Conservation (phyloP, 495 filamentous ascomycete genomes). For the Amphirosellinia nigrospora region DNA sequence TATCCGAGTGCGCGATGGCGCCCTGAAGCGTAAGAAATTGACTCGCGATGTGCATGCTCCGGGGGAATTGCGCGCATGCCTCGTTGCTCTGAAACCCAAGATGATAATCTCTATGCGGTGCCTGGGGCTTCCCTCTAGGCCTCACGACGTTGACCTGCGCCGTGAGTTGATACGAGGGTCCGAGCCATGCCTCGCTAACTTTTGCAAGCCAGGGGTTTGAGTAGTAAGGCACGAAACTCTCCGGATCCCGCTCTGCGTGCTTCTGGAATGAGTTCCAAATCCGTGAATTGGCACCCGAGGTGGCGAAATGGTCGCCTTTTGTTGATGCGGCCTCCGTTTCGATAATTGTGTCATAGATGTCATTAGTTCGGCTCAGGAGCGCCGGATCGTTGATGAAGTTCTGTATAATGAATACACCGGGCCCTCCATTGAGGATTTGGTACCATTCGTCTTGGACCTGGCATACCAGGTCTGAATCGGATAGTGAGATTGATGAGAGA, state of each 20-base stretch:
- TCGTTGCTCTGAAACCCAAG: constrained; percentile 55
- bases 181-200: constrained; percentile 57
- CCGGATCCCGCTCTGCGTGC: constrained; percentile 53
- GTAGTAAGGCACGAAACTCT: constrained; percentile 59
- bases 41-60: constrained; percentile 49
- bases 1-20: constrained; percentile 61
- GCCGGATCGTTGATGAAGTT: constrained; percentile 46
- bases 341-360: constrained; percentile 54
- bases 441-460: constrained; percentile 62
- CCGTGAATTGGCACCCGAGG: constrained; percentile 53
- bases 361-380: constrained; percentile 48
- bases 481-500: constrained; percentile 38
- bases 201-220: constrained; percentile 57
- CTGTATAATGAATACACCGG: constrained; percentile 59
- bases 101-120: constrained; percentile 63
- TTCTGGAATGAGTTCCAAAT: constrained; percentile 67
- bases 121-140: constrained; percentile 58
- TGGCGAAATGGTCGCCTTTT: constrained; percentile 63
- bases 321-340: constrained; percentile 38
- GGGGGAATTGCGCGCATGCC: constrained; percentile 42
- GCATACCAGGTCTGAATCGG: constrained; percentile 29
- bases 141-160: constrained; percentile 64
- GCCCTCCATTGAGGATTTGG: constrained; percentile 57
- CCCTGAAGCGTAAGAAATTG: constrained; percentile 63
- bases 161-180: constrained; percentile 59